Conservation (phyloP, 1,139 yeast species). For the Torulaspora globosa region DNA sequence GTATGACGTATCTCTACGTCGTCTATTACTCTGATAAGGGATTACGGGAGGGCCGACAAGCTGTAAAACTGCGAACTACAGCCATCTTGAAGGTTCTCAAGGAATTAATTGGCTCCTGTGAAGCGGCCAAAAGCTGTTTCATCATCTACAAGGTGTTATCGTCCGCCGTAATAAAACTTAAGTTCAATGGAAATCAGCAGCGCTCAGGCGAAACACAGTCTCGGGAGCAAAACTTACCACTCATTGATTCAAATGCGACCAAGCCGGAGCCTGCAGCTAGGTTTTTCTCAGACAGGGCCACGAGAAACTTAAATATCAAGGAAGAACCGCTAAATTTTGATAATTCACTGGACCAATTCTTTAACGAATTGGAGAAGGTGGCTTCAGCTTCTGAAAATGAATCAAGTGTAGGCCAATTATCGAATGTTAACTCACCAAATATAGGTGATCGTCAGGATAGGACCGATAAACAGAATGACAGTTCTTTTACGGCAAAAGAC, state of each 20-base stretch:
- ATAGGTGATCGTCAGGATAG: not conserved
- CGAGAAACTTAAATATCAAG: not conserved
- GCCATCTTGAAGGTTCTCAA: slow-evolving; percentile 59
- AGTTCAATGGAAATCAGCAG: slow-evolving; percentile 41
- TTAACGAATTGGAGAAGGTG: slow-evolving; percentile 26
- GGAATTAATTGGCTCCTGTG: slow-evolving; percentile 65
- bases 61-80: slow-evolving; percentile 52
- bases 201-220: not conserved
- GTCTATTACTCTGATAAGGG: slow-evolving; percentile 63
- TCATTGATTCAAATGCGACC: not conserved
- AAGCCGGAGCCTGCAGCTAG: not conserved
- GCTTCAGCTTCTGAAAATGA: slow-evolving; percentile 19
- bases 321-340: slow-evolving; percentile 5
- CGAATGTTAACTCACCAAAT: slow-evolving; percentile 10
- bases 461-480: not conserved
- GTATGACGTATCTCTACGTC: slow-evolving; percentile 75
- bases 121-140: slow-evolving; percentile 69
- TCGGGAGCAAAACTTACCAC: not conserved
- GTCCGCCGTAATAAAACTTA: slow-evolving; percentile 64
- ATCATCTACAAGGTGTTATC: slow-evolving; percentile 69
- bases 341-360: slow-evolving; percentile 27
- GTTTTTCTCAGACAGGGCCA: not conserved
- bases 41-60: slow-evolving; percentile 45
- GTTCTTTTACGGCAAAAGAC: slow-evolving; percentile 38
- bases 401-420: slow-evolving; percentile 11